Conservation (phyloP, 1,139 yeast genomes). For the Candida gigantensis region DNA sequence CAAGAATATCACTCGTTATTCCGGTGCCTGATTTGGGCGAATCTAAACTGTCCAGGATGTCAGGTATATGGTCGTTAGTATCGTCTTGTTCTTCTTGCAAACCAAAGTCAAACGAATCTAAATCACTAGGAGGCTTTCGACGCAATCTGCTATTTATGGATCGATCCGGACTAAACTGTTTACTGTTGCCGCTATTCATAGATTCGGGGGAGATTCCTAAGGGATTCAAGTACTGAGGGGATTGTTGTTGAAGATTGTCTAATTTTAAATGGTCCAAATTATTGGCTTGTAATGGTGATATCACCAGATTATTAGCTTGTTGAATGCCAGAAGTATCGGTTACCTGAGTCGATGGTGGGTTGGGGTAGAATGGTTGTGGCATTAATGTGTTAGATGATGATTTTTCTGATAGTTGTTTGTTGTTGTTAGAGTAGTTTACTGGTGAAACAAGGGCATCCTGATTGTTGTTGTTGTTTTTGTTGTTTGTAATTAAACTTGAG, state of each 20-base stretch:
- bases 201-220: conserved; percentile 3
- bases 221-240: conserved; percentile 3
- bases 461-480: background rate
- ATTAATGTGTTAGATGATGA: conserved; percentile 6
- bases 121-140: conserved; percentile 28
- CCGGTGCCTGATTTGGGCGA: conserved; percentile 10
- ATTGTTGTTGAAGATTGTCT: conserved; percentile 1
- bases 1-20: conserved; percentile 11
- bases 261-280: background rate
- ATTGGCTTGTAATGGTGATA: background rate
- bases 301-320: background rate
- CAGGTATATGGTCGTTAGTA: background rate
- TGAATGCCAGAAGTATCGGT: no score
- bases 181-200: background rate
- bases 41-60: background rate
- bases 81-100: background rate
- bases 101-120: conserved; percentile 14
- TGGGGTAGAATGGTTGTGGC: conserved; percentile 1
- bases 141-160: conserved; percentile 9
- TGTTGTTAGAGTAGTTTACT: conserved; percentile 4
- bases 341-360: background rate
- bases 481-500: no score
- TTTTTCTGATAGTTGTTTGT: conserved; percentile 4
- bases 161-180: conserved; percentile 4
- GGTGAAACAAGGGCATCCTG: no score